A percentile compares a stretch with the other conserved stretches of the same genome.
phyloP scores from a whole-genome alignment of 1,284 basidiomycete genomes.

The Papiliotrema flavescens region DNA sequence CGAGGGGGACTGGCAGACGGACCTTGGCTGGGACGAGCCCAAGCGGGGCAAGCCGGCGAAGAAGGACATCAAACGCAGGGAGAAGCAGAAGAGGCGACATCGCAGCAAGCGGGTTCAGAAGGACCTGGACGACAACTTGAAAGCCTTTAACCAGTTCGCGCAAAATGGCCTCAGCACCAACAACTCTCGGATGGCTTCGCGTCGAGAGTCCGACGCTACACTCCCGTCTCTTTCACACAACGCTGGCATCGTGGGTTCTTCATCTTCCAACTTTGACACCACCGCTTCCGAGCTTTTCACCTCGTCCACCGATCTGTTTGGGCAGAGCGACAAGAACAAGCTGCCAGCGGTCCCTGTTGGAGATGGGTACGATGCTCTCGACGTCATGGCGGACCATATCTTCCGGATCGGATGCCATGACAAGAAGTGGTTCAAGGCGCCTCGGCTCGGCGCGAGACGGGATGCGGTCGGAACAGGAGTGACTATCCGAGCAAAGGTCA shows the following conservation, averaged over 20 bases:
- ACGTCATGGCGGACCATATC: constrained; percentile 43
- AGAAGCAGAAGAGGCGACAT: constrained; percentile 12
- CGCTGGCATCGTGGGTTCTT: background rate
- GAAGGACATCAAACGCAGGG: constrained; percentile 9
- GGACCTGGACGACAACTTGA: constrained; percentile 26
- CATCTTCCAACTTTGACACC: background rate
- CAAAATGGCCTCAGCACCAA: constrained; percentile 22
- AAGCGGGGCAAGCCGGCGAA: background rate
- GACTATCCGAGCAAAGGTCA: constrained; percentile 34
- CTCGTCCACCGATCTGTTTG: background rate
- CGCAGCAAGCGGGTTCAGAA: constrained; percentile 21
- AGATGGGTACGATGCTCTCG: constrained; percentile 38
- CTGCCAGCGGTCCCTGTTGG: constrained; percentile 26
- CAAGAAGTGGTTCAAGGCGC: constrained; percentile 40
- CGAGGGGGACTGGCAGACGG: constrained; percentile 5
- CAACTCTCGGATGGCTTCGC: constrained; percentile 5
- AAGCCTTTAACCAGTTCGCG: constrained; percentile 30
- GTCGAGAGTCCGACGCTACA: background rate
- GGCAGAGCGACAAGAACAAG: constrained; percentile 4
- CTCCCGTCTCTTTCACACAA: constrained; percentile 2
- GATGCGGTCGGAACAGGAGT: constrained; percentile 33
- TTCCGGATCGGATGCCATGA: constrained; percentile 34
- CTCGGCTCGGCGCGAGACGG: constrained; percentile 20
- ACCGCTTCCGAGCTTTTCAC: background rate
- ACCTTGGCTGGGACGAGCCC: constrained; percentile 21